Evolutionary conservation across 108 stramenopile genomes (phyloP), one percentile per base, ranked within the genome.

Genomic region (Cyclostephanos tholiformis): DNA sequence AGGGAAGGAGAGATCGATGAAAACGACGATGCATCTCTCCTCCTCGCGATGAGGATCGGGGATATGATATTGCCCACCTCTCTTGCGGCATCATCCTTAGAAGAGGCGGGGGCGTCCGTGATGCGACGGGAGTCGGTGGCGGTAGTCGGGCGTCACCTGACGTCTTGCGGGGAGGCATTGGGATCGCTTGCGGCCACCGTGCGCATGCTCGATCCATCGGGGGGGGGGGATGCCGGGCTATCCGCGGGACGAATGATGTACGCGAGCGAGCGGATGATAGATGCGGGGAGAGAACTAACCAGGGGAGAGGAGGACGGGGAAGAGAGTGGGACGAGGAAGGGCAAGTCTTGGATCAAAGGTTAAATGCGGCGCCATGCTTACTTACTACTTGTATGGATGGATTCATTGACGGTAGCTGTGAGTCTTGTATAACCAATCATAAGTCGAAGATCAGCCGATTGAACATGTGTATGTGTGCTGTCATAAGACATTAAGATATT

Each of bases 301-400:
- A 88, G 86, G 36, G n/a, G n/a, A n/a, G 75, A 68, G 49, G 82
- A 71, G 41, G 64, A 65, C 41, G 80, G 65, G 35, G 77, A 79
- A 25, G 41, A 1, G 69, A n/a, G 13, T 58, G 13, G 16, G 14
- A 17, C 27, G 27, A 38, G 69, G 10, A 79, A 72, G 36, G 91
- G 88, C 4, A 89, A 89, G 68, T 75, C 75, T 10, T 92, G 89
- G 87, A 75, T 92, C 19, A 89, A 92, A 26, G 41, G 41, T 41
- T 41, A 12, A 41, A 12, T 10, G 9, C 41, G 0, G 41, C 41
- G 41, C 36, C n/a, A n/a, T n/a, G 36, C 41, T 1, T 12, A 41
- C 0, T 12, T 12, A 7, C 41, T 12, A 12, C n/a, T n/a, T 41
- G 41, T 41, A 41, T 1, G 9, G 7, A 41, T 10, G 7, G 41